These are phyloP conservation scores for Elaeis guineensis DNA, from an alignment of 176 grass and related monocot species.

Conservation along the genomic window DNA sequence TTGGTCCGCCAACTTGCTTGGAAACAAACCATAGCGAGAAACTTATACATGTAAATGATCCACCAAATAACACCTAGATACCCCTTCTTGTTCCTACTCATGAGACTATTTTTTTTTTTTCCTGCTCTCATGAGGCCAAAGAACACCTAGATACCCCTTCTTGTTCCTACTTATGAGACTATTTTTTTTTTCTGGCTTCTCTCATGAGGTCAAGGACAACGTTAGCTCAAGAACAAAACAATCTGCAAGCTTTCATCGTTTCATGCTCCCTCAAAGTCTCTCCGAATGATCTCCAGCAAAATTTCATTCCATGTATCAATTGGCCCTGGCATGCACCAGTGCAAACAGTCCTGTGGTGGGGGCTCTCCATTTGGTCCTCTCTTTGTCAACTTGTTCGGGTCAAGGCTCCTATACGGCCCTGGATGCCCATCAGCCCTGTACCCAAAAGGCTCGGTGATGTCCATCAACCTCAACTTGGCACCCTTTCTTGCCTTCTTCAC, in stretches of 20 bases:
- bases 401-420: slow-evolving; percentile 70
- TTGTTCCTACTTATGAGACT: too few species aligned
- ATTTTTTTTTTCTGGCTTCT: too few species aligned
- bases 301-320: slow-evolving; percentile 94
- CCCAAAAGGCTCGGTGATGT: slow-evolving; percentile 70
- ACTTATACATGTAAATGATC: too few species aligned
- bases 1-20: too few species aligned
- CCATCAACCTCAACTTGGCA: slow-evolving; percentile 74
- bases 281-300: slow-evolving; percentile 67
- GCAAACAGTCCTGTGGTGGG: slow-evolving; percentile 86
- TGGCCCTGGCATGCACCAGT: slow-evolving; percentile 97
- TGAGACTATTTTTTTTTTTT: too few species aligned
- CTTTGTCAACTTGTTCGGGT: slow-evolving; percentile 88
- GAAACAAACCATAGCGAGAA: too few species aligned
- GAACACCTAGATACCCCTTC: too few species aligned
- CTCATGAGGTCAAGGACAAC: too few species aligned
- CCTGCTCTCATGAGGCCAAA: too few species aligned
- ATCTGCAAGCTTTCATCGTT: slow-evolving; percentile 17
- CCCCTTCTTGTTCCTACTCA: too few species aligned
- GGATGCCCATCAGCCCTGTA: slow-evolving; percentile 83
- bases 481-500: slow-evolving; percentile 36
- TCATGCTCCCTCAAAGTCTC: slow-evolving; percentile 37
- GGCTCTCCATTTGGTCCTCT: slow-evolving; percentile 79
- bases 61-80: too few species aligned
- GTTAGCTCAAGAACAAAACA: too few species aligned